Conservation (phyloP, 495 filamentous ascomycete genomes). For the Penicillium maclennaniae region DNA sequence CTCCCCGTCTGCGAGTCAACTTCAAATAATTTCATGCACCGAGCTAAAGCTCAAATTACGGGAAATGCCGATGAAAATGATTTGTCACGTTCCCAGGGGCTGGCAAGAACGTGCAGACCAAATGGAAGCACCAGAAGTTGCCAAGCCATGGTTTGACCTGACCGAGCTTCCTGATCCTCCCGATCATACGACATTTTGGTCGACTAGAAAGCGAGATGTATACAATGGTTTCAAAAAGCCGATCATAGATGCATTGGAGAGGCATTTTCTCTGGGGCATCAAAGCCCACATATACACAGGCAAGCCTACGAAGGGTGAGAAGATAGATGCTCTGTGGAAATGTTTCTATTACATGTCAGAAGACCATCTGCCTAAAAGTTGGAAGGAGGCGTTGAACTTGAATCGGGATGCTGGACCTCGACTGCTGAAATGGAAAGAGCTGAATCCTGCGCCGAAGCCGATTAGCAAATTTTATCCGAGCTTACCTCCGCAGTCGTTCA, state of each 20-base stretch:
- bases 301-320: not conserved
- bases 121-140: slow-evolving; percentile 2
- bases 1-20: not conserved
- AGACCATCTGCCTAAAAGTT: slow-evolving; percentile 13
- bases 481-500: not conserved
- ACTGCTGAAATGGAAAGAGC: slow-evolving; percentile 21
- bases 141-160: slow-evolving; percentile 8
- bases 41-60: not conserved
- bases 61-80: not conserved
- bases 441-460: slow-evolving; percentile 14
- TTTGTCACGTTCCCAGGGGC: not conserved
- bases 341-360: slow-evolving; percentile 26
- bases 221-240: not conserved
- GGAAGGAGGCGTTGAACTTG: slow-evolving; percentile 16
- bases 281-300: slow-evolving; percentile 2
- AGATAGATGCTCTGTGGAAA: slow-evolving; percentile 20
- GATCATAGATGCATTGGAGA: not conserved
- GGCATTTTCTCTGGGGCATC: slow-evolving; percentile 34
- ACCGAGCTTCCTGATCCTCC: slow-evolving; percentile 25
- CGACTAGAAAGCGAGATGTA: not conserved
- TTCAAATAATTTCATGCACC: too few relatives aligned
- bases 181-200: slow-evolving; percentile 7
- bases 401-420: slow-evolving; percentile 36
- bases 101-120: not conserved
- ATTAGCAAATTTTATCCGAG: slow-evolving; percentile 25